These are phyloP conservation scores for Pythium vanterpoolii DNA, from an alignment of 352 stramenopile genomes.

Conservation along the genomic window DNA sequence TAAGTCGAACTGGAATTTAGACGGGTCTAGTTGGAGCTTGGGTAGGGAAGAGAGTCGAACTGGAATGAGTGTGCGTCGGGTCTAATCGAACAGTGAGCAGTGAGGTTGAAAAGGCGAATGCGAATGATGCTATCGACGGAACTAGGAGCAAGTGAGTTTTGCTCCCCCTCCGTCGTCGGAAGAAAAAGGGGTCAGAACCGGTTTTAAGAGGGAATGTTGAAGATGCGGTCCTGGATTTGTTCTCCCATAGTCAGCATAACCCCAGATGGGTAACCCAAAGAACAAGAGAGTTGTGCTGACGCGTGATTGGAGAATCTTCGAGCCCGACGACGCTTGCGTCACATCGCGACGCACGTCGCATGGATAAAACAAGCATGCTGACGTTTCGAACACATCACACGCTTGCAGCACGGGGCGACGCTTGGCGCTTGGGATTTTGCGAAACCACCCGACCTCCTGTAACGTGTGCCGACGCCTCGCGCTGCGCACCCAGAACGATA, in stretches of 20 bases:
- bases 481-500: neutral
- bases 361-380: neutral
- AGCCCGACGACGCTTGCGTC: constrained; percentile 4
- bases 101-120: no score
- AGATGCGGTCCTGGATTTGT: constrained; percentile 21
- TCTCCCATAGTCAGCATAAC: constrained; percentile 11
- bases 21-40: neutral
- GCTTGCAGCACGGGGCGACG: neutral
- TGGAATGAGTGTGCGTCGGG: neutral
- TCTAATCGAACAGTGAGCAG: constrained; percentile 4
- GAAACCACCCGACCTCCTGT: neutral
- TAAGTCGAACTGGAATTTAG: neutral
- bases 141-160: neutral
- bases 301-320: constrained; percentile 23
- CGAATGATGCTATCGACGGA: neutral
- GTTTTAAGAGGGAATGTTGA: constrained; percentile 24
- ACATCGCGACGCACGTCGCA: constrained; percentile 5
- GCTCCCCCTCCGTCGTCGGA: constrained; percentile 1
- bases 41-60: neutral
- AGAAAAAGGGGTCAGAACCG: constrained; percentile 6
- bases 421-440: neutral
- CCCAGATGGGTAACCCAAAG: constrained; percentile 8
- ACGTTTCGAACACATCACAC: constrained; percentile 5
- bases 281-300: constrained; percentile 4
- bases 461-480: neutral